Evolutionary conservation across 2,329 filamentous ascomycete genomes (phyloP).

Genomic region (Balansia obtecta): DNA sequence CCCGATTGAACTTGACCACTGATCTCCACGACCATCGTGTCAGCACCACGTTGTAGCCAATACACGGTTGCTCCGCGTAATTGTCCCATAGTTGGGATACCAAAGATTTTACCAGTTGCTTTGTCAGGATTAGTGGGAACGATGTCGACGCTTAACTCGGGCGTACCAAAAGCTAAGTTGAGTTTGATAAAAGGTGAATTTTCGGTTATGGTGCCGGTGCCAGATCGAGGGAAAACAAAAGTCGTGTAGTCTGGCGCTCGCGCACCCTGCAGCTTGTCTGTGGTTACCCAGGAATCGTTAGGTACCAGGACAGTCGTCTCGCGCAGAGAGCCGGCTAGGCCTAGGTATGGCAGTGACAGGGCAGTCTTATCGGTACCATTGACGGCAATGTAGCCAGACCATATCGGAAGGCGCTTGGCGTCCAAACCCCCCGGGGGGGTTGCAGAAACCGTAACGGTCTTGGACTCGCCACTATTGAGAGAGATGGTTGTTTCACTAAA

Average conservation of each 20-base stretch:
- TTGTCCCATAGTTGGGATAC: conserved; percentile 25
- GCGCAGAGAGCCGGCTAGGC: conserved; percentile 24
- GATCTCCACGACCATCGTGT: too few relatives aligned
- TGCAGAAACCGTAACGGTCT: conserved; percentile 6
- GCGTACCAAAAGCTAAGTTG: conserved; percentile 34
- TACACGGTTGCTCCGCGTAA: too few relatives aligned
- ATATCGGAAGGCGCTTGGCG: conserved; percentile 6
- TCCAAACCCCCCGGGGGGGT: conserved; percentile 4
- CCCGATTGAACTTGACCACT: too few relatives aligned
- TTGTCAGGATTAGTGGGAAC: conserved; percentile 24
- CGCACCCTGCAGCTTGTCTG: conserved; percentile 17
- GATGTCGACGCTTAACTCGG: conserved; percentile 30
- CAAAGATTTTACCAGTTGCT: conserved; percentile 20
- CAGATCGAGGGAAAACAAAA: conserved; percentile 29
- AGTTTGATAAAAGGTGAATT: conserved; percentile 26
- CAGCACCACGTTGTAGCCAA: too few relatives aligned
- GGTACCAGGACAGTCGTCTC: conserved; percentile 13
- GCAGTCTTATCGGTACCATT: conserved; percentile 26
- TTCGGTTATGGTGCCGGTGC: conserved; percentile 16
- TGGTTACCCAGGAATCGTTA: conserved; percentile 18
- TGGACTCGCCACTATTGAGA: conserved; percentile 3
- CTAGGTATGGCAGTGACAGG: conserved; percentile 29
- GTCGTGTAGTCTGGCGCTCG: conserved; percentile 22
- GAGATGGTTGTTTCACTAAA: conserved; percentile 6
- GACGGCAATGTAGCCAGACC: conserved; percentile 9